Evolutionary conservation across 2,329 filamentous ascomycete species (phyloP), one percentile per base, ranked within the genome.

Genomic region (Aspergillus arachidicola): DNA sequence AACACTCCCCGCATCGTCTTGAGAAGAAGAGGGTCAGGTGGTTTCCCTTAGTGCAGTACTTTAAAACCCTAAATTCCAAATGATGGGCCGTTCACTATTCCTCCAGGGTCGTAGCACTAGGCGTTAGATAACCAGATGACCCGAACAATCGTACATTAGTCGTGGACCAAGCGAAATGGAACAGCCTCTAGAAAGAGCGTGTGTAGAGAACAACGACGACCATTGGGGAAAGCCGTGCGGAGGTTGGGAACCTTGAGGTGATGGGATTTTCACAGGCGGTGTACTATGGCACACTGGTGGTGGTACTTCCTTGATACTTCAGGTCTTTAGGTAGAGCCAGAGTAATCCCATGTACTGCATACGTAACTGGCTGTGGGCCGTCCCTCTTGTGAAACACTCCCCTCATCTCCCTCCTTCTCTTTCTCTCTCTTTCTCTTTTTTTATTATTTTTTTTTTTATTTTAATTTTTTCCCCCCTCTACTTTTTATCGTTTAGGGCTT

Each of bases 361-460:
- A 61, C 45, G 46, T 64, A 51, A 61, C 54, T 43, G 62, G 28
- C 38, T 58, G 61, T 63, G 61, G 59, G 58, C 58, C 58, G 56
- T 61, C 43, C 61, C 57, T 59, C 57, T 48, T 60, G 32, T 57
- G 53, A 59, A 59, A 63, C 30, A 23, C 16, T 53, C 48, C 57
- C 57, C 57, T 63, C 43, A 51, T 57, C 61, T 32, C 19, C 43
- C 38, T 58, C 14, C 30, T 38, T 16, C 21, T 56, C 36, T 41
- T 36, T 12, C 43, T 30, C 9, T 57, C 54, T 34, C 16, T 41
- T 11, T 38, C 5, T 30, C 30, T 32, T 32, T 30, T 16, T 6
- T 14, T n/a, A n/a, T 53, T 32, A 30, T 38, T 51, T 45, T 26
- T 61, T 46, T 57, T 23, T 23, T 23, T 23, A 23, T 3, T 23